Base-by-base conservation (phyloP, 1,139 yeast species). In the Chernovozyma sophiae-reginae region DNA sequence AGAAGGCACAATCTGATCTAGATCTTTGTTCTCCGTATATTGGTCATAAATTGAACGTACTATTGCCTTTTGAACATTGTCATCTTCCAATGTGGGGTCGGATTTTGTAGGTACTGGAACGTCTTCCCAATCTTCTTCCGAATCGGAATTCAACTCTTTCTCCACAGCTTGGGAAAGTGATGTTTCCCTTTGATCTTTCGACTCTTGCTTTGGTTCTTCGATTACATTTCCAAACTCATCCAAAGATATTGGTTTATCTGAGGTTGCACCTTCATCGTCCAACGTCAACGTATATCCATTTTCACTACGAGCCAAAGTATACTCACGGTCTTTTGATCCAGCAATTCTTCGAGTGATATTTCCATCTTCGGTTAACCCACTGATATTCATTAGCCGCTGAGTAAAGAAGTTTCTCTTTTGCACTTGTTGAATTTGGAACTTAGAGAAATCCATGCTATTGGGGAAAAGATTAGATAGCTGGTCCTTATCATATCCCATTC, bases 401-500 rank as follows among this genome's bases (percentile, higher is more conserved):
- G 98, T 92, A 46, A 83, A 80, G 53, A 78, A 89, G 55, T 94
- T 94, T 44, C 99, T 71, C 56, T 87, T 87, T 45, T 87, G 86
- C 1, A 94, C 97, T 73, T 92, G 86, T 48, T 86, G 81, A 43
- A 94, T 86, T 57, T 94, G 99, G 56, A 94, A 94, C 50, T 76
- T 81, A 14, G 97, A 89, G 52, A 94, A 94, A 42, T 89, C 97
- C 78, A 86, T 74, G 39, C 89, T 77, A 51, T 86, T 73, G 0
- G 96, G 94, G 50, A 92, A 94, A 41, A 87, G 64, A 3, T 74
- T 66, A 46, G 86, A 86, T 22, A 94, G 64, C 52, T 94, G 97
- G 13, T 86, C 92, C 42, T 87, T 86, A 0, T 90, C 72, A 53
- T 84, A 87, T 0, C 99, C 99, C 95, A 94, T 83, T 64, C 99